Evolutionary conservation across 73 alveolate species (phyloP).

Genomic region (Durusdinium trenchii): DNA sequence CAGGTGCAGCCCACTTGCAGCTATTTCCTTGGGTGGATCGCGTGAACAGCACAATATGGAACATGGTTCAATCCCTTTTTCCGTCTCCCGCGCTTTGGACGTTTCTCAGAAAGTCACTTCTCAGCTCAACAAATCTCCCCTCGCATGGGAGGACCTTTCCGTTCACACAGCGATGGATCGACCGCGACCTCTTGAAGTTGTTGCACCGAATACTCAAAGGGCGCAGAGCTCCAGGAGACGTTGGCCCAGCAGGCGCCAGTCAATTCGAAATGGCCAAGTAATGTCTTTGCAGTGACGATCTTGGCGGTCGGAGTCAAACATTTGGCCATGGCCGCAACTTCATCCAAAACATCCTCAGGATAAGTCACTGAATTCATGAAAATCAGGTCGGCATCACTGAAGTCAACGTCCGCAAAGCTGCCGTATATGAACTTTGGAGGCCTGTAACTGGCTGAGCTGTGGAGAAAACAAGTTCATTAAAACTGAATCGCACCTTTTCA

Average conservation of each 20-base stretch:
- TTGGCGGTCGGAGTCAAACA: slow-evolving; percentile 12
- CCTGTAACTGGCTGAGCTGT: background rate
- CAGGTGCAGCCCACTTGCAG: background rate
- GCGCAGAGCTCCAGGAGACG: background rate
- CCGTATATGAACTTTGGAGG: slow-evolving; percentile 30
- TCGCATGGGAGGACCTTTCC: background rate
- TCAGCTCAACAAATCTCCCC: background rate
- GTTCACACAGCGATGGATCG: slow-evolving; percentile 21
- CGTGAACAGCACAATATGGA: background rate
- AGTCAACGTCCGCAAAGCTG: slow-evolving; percentile 53
- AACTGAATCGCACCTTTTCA: no score
- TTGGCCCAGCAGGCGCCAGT: background rate
- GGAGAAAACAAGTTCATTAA: no score
- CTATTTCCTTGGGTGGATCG: background rate
- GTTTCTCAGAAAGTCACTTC: background rate
- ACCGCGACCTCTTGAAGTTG: background rate
- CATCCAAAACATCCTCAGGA: slow-evolving; percentile 52
- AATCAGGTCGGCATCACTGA: slow-evolving; percentile 63
- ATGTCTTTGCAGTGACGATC: background rate
- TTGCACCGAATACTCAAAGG: slow-evolving; percentile 11
- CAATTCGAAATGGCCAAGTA: slow-evolving; percentile 26
- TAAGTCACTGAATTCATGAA: slow-evolving; percentile 55
- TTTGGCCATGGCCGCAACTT: background rate
- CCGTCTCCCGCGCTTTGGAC: background rate
- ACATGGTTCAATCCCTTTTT: background rate